phyloP scores from a whole-genome alignment of 176 grass and related monocot genomes.

The Triticum aestivum region DNA sequence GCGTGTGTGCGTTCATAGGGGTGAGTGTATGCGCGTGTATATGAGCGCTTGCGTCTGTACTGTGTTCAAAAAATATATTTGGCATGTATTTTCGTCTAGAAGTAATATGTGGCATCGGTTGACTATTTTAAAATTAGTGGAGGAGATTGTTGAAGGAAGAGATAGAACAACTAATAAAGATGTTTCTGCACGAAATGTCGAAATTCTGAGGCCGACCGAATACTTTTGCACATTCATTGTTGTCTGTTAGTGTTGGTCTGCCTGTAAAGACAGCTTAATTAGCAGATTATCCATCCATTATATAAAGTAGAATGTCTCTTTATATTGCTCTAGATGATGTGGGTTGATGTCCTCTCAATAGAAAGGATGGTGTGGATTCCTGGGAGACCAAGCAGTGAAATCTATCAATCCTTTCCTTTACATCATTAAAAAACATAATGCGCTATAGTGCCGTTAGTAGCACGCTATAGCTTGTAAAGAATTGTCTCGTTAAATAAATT shows the following conservation, averaged over 20 bases:
- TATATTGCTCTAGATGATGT: neutral
- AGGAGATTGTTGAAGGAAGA: neutral
- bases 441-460: too few relatives aligned
- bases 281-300: neutral
- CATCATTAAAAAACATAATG: too few relatives aligned
- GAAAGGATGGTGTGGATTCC: neutral
- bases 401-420: neutral
- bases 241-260: neutral
- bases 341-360: neutral
- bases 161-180: neutral
- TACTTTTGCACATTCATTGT: neutral
- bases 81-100: neutral
- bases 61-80: too few relatives aligned
- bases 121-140: neutral
- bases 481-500: too few relatives aligned
- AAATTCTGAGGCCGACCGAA: neutral
- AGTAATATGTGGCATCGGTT: neutral
- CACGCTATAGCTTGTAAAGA: too few relatives aligned
- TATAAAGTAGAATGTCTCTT: neutral
- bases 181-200: neutral
- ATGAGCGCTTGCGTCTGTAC: too few relatives aligned
- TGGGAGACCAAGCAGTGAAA: neutral
- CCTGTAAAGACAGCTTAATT: neutral
- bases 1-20: too few relatives aligned
- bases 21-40: too few relatives aligned